A percentile compares a stretch with the other conserved stretches of the same genome.
phyloP scores from a whole-genome alignment of 2,329 filamentous ascomycete species.

The Aciculosporium take region DNA sequence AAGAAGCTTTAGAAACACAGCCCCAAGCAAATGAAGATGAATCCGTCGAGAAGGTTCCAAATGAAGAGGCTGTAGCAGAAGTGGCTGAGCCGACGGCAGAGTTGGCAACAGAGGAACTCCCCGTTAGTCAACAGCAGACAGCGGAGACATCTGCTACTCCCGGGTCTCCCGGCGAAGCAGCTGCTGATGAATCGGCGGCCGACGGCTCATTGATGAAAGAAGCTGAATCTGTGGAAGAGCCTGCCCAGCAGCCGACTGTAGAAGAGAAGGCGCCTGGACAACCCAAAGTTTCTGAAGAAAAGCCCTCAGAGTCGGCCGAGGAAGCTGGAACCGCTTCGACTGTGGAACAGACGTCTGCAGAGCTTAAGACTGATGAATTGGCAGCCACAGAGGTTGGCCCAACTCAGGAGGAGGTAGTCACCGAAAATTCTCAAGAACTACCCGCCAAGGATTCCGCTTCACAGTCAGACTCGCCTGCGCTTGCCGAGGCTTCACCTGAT shows the following conservation, averaged over 20 bases:
- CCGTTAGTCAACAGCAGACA: not conserved
- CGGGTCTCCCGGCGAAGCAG: not conserved
- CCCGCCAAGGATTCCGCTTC: not conserved
- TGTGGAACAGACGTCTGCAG: not conserved
- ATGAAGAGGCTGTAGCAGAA: not conserved
- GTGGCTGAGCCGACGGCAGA: not conserved
- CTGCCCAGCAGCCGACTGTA: not conserved
- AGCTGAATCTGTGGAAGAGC: not conserved
- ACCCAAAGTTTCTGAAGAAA: not conserved
- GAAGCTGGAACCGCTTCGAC: not conserved
- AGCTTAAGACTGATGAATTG: not conserved
- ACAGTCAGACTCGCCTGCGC: not conserved
- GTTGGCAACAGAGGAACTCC: not conserved
- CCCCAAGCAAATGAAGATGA: slow-evolving; percentile 1
- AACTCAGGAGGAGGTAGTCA: not conserved
- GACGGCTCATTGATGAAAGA: slow-evolving; percentile 1
- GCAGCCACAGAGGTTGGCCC: not conserved
- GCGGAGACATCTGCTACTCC: not conserved
- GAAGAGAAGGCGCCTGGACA: not conserved
- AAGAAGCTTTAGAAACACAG: not conserved
- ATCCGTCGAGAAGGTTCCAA: not conserved
- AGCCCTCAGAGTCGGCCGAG: not conserved
- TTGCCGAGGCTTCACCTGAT: not conserved
- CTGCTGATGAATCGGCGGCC: not conserved
- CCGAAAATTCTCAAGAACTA: not conserved